Conservation (phyloP, 2,329 filamentous ascomycete species). For the Hypoxylon sp. region DNA sequence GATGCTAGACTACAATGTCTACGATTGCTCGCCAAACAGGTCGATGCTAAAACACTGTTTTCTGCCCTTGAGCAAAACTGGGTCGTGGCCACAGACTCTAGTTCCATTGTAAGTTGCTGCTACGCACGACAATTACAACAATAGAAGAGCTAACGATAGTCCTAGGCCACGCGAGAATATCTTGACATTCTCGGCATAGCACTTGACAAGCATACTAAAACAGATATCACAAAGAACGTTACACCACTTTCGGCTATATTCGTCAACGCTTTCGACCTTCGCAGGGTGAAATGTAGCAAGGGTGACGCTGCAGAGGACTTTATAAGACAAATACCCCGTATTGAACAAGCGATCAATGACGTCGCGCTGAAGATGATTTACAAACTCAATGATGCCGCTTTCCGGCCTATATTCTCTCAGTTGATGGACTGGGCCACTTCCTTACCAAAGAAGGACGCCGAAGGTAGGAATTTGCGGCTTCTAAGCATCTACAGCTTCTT, state of each 20-base stretch:
- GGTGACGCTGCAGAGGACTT: conserved; percentile 61
- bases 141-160: conserved; percentile 52
- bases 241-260: conserved; percentile 76
- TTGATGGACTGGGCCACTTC: conserved; percentile 85
- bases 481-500: conserved; percentile 88
- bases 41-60: conserved; percentile 84
- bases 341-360: conserved; percentile 77
- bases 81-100: conserved; percentile 72
- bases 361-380: conserved; percentile 91
- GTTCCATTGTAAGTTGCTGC: conserved; percentile 70
- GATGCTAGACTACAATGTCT: conserved; percentile 79
- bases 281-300: conserved; percentile 68
- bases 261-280: conserved; percentile 74
- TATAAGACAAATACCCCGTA: conserved; percentile 66
- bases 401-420: conserved; percentile 90
- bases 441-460: conserved; percentile 72
- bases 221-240: conserved; percentile 82
- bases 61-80: conserved; percentile 81
- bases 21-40: conserved; percentile 80
- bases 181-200: conserved; percentile 78
- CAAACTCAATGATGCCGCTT: conserved; percentile 94
- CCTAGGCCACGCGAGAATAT: conserved; percentile 76
- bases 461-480: conserved; percentile 73
- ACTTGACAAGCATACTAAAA: conserved; percentile 84
- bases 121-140: background rate